Evolutionary conservation across 805 yeast species (phyloP), one percentile per base, ranked within the genome.

Genomic region (Wickerhamiella sergipiensis): DNA sequence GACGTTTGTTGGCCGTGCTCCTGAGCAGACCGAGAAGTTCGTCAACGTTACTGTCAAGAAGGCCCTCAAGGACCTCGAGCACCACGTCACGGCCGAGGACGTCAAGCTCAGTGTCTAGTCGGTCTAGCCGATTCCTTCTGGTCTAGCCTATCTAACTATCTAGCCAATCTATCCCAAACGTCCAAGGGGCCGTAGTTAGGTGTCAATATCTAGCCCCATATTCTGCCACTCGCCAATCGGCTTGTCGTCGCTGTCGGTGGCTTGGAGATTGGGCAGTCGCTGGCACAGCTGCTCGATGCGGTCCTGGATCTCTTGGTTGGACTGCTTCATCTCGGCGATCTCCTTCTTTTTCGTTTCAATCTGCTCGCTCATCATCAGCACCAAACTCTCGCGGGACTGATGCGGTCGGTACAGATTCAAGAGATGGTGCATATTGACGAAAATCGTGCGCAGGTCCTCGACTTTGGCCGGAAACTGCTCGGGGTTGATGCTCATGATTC

Each of bases 1-100:
- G 19, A 92, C 98, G 31, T 92, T 92, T 67, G 94, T 89, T 46
- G 98, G 98, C 61, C 85, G 98, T 70, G 98, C 98, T 51, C 97
- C 97, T 44, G 84, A 89, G 71, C 98, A 92, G 74, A 87, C 95
- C 52, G 95, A 84, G 67, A 90, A 89, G 71, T 92, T 92, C 64
- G 82, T 92, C 59, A 77, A 78, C 52, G 78, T 76, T 52, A 94
- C 90, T 53, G 97, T 92, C 52, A 83, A 81, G 50, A 71, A 80
- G 59, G 97, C 97, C 40, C 74, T 92, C 57, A 75, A 71, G 56
- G 85, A 86, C 48, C 83, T 75, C 71, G 66, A 76, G 63, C 62
- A 76, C 47, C 65, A 70, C 59, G 73, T 92, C 61, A 76, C 79
- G 59, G 67, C 74, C 46, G 86, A 81, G 61, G 78, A 76, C 60